A percentile compares a stretch with the other conserved stretches of the same genome.
Conservation (phyloP, 257 asterid species). For the Echites panduratus region DNA sequence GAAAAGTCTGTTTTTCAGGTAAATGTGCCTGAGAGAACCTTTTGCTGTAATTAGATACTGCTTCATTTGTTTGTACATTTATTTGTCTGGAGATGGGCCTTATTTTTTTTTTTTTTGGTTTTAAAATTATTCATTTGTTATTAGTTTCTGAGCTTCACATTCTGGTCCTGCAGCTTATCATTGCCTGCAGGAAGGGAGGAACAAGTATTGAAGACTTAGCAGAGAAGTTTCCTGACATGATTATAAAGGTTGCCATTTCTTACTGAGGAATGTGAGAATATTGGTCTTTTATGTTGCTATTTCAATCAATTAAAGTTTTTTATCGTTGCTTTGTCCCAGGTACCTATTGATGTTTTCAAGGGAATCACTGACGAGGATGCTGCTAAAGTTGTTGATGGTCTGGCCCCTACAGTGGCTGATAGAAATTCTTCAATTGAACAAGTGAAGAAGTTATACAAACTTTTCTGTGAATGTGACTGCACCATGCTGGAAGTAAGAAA, state of each 20-base stretch:
- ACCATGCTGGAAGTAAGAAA: slow-evolving; percentile 76
- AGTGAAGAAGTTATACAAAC: slow-evolving; percentile 93
- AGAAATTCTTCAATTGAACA: slow-evolving; percentile 82
- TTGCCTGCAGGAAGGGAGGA: slow-evolving; percentile 94
- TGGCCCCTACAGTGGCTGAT: slow-evolving; percentile 86
- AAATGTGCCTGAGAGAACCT: neutral
- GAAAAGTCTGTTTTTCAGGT: neutral
- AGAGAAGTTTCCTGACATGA: slow-evolving; percentile 90
- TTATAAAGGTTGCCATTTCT: slow-evolving; percentile 56
- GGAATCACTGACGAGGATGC: slow-evolving; percentile 98
- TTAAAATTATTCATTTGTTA: neutral
- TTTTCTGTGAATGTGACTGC: slow-evolving; percentile 93
- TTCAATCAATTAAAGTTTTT: neutral
- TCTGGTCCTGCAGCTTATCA: slow-evolving; percentile 60
- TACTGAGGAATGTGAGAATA: slow-evolving; percentile 5
- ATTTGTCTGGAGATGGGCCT: neutral
- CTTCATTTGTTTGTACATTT: neutral
- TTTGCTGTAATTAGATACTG: neutral
- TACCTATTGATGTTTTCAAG: slow-evolving; percentile 81
- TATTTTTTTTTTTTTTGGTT: too few relatives aligned
- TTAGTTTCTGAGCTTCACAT: neutral
- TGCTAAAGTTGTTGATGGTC: slow-evolving; percentile 96
- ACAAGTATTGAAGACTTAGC: slow-evolving; percentile 99
- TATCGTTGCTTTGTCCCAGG: slow-evolving; percentile 39
- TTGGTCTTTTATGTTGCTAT: slow-evolving; percentile 9